phyloP scores from a whole-genome alignment of 495 filamentous ascomycete genomes.

The Daldinia loculata region DNA sequence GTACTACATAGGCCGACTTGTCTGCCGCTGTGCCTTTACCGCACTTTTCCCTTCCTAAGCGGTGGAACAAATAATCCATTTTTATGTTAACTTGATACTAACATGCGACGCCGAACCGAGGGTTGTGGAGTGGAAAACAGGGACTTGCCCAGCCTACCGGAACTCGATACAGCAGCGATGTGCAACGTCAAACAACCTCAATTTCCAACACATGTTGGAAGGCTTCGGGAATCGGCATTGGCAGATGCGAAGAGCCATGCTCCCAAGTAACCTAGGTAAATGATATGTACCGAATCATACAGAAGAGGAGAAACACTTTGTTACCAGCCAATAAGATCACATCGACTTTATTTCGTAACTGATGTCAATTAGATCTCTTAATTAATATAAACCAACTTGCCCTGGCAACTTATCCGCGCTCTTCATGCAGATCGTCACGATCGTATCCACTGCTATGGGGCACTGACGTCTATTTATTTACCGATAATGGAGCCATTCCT shows the following conservation, averaged over 20 bases:
- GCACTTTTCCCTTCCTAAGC: constrained; percentile 1
- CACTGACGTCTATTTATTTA: constrained; percentile 33
- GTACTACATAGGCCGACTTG: no score
- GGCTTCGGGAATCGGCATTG: constrained; percentile 35
- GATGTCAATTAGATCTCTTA: constrained; percentile 26
- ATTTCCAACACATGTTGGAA: neutral
- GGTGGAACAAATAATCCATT: constrained; percentile 26
- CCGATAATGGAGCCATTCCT: constrained; percentile 33
- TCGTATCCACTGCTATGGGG: constrained; percentile 33
- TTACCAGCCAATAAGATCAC: constrained; percentile 22
- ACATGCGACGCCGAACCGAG: constrained; percentile 21
- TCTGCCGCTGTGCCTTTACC: neutral
- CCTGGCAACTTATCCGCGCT: constrained; percentile 36
- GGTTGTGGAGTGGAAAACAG: constrained; percentile 10
- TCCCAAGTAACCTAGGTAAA: neutral
- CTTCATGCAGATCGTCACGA: constrained; percentile 29
- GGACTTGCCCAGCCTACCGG: constrained; percentile 31
- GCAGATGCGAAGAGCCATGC: constrained; percentile 7
- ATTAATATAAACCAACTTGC: constrained; percentile 1
- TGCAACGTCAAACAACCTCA: constrained; percentile 20
- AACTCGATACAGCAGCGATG: constrained; percentile 40
- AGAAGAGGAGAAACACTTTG: constrained; percentile 17
- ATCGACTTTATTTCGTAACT: constrained; percentile 11
- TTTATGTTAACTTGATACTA: constrained; percentile 6
- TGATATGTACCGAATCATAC: constrained; percentile 21